These are phyloP conservation scores for Nitzschia palea DNA, from an alignment of 108 stramenopile species.

Conservation along the genomic window DNA sequence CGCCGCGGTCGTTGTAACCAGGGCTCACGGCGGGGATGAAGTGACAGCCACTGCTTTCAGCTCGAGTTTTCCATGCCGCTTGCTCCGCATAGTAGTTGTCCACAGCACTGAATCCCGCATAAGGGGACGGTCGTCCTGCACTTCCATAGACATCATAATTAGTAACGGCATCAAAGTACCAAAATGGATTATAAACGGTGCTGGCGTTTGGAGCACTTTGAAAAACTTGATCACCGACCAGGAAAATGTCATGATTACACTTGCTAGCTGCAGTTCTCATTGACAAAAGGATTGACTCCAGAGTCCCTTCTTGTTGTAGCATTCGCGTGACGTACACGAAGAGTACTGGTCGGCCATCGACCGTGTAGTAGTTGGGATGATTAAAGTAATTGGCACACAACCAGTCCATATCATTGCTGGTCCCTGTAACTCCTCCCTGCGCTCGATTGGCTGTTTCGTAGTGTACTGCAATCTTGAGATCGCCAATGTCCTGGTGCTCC, in stretches of 20 bases:
- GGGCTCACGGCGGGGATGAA: conserved; percentile 44
- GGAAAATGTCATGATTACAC: conserved; percentile 38
- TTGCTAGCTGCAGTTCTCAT: conserved; percentile 26
- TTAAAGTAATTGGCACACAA: conserved; percentile 42
- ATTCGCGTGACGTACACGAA: conserved; percentile 42
- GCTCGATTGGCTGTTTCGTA: conserved; percentile 39
- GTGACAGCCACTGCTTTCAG: conserved; percentile 23
- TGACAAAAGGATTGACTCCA: conserved; percentile 18
- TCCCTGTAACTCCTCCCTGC: neutral
- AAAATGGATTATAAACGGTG: conserved; percentile 16
- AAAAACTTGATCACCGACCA: conserved; percentile 48
- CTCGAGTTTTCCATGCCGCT: conserved; percentile 27
- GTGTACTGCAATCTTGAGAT: conserved; percentile 42
- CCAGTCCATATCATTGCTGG: conserved; percentile 21
- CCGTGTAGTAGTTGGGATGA: conserved; percentile 45
- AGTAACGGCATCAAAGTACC: conserved; percentile 47
- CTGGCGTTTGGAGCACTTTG: conserved; percentile 16
- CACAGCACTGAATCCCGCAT: conserved; percentile 20
- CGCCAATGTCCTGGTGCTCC: conserved; percentile 25
- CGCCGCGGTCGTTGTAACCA: conserved; percentile 44
- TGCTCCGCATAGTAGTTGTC: conserved; percentile 26
- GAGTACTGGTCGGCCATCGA: conserved; percentile 45
- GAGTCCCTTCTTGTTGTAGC: conserved; percentile 12
- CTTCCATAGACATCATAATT: conserved; percentile 51
- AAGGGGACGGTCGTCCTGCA: conserved; percentile 18